Evolutionary conservation across 2,329 filamentous ascomycete genomes (phyloP).

Genomic region (Chaetomiaceae sp.): DNA sequence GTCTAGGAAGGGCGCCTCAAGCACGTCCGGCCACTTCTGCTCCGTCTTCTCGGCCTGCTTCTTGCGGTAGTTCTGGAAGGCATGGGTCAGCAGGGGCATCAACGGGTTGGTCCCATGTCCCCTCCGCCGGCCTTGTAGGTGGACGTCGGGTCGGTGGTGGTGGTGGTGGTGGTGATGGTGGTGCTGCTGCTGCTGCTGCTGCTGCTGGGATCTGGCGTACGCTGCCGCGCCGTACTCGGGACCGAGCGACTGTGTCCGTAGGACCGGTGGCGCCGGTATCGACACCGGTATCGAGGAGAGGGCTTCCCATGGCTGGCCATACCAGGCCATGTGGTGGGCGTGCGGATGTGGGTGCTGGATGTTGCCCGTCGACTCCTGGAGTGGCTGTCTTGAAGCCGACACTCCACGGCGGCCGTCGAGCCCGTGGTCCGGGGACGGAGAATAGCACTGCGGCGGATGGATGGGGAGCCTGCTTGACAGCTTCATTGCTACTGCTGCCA

Average conservation of each 20-base stretch:
- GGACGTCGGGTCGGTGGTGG: constrained; percentile 26
- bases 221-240: constrained; percentile 36
- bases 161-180: constrained; percentile 26
- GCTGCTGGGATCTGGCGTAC: constrained; percentile 24
- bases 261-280: constrained; percentile 38
- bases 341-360: constrained; percentile 34
- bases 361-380: constrained; percentile 49
- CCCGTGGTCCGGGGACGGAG: constrained; percentile 42
- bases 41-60: constrained; percentile 58
- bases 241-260: constrained; percentile 46
- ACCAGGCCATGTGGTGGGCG: constrained; percentile 26
- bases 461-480: constrained; percentile 36
- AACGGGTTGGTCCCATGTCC: constrained; percentile 49
- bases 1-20: constrained; percentile 63
- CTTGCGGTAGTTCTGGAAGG: constrained; percentile 60
- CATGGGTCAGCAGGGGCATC: constrained; percentile 46
- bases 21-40: constrained; percentile 54
- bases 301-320: constrained; percentile 36
- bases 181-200: not conserved
- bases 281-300: constrained; percentile 35
- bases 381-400: constrained; percentile 35
- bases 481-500: constrained; percentile 32
- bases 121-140: constrained; percentile 26
- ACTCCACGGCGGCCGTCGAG: constrained; percentile 39
- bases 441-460: constrained; percentile 46